Percentiles rank a stretch among this genome's conserved stretches.
phyloP scores from a whole-genome alignment of 106 monocot genomes.

The Narthecium ossifragum region DNA sequence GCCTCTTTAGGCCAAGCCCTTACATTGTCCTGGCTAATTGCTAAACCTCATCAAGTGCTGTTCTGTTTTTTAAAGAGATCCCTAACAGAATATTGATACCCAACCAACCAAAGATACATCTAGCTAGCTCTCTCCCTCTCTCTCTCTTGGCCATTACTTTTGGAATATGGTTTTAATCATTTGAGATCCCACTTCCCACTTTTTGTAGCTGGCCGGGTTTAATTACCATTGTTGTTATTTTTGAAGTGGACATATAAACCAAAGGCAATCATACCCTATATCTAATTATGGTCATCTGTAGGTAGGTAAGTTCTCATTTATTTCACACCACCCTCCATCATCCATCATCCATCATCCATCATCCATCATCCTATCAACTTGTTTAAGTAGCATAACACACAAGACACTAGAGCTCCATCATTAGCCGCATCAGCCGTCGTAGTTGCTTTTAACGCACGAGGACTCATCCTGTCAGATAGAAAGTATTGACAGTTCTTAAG shows the following conservation, averaged over 20 bases:
- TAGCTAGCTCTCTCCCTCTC: no score
- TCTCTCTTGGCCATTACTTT: no score
- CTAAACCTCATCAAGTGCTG: background rate
- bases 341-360: no score
- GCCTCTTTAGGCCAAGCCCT: no score
- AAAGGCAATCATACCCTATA: constrained; percentile 7
- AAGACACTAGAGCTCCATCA: background rate
- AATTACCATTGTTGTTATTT: background rate
- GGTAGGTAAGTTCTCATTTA: no score
- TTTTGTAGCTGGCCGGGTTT: background rate
- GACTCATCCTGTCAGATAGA: no score
- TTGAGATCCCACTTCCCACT: background rate
- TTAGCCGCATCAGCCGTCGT: background rate
- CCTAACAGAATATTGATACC: no score
- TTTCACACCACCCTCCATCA: background rate
- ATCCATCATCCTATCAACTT: no score
- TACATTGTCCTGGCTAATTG: background rate
- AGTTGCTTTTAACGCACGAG: no score
- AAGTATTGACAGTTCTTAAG: no score
- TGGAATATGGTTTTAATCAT: no score
- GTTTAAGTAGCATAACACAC: background rate
- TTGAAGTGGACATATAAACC: constrained; percentile 2
- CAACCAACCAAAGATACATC: no score
- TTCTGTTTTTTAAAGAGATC: background rate
- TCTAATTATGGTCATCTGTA: background rate